phyloP scores from a whole-genome alignment of 2,329 filamentous ascomycete species.

The Ustilaginoidea virens region DNA sequence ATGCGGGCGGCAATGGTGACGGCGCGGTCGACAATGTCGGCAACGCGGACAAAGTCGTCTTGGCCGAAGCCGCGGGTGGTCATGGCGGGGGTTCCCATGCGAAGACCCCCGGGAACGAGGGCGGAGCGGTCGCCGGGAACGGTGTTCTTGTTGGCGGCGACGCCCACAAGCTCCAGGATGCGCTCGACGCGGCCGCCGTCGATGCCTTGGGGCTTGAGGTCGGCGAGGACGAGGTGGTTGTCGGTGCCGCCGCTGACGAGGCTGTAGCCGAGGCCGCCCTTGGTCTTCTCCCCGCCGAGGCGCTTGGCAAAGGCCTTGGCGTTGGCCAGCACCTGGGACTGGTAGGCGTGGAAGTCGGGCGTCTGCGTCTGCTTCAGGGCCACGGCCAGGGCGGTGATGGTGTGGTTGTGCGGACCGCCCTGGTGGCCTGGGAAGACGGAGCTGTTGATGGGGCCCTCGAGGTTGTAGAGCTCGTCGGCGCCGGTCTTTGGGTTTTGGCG shows the following conservation, averaged over 20 bases:
- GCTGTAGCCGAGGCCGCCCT: conserved; percentile 68
- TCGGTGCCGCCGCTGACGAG: conserved; percentile 91
- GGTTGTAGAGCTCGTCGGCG: conserved; percentile 72
- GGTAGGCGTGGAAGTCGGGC: conserved; percentile 83
- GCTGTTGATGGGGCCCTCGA: conserved; percentile 85
- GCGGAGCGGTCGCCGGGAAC: conserved; percentile 91
- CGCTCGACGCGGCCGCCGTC: conserved; percentile 85
- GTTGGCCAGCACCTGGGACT: conserved; percentile 79
- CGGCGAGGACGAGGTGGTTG: conserved; percentile 88
- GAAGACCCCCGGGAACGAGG: conserved; percentile 79
- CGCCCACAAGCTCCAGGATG: conserved; percentile 79
- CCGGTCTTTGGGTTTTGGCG: conserved; percentile 73
- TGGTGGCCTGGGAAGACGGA: conserved; percentile 98
- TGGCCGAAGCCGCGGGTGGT: conserved; percentile 86
- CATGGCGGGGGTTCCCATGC: conserved; percentile 95
- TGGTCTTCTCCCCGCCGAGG: conserved; percentile 51
- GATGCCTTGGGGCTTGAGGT: conserved; percentile 76
- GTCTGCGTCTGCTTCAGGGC: conserved; percentile 87
- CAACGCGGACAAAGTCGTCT: conserved; percentile 75
- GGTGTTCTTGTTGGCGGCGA: conserved; percentile 99
- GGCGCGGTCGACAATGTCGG: conserved; percentile 70
- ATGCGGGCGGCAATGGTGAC: conserved; percentile 66
- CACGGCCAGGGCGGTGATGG: conserved; percentile 87
- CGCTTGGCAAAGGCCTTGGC: conserved; percentile 70
- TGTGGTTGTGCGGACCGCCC: conserved; percentile 97